These are phyloP conservation scores for Celoporthe dispersa DNA, from an alignment of 2,329 filamentous ascomycete genomes.

Conservation along the genomic window DNA sequence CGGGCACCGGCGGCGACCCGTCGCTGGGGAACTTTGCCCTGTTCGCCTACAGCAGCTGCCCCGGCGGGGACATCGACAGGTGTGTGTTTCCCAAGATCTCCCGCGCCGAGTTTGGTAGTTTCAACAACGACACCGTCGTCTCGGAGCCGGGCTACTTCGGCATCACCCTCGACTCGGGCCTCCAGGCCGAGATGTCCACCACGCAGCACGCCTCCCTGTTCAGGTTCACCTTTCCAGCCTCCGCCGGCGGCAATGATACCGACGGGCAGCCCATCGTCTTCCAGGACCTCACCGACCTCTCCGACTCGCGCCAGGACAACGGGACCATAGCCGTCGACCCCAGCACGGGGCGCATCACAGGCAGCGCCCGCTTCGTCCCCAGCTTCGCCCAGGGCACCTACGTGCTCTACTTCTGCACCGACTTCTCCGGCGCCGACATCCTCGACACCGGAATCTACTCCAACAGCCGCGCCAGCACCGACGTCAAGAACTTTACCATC, in stretches of 20 bases:
- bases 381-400: conserved; percentile 69
- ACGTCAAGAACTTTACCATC: conserved; percentile 52
- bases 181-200: conserved; percentile 69
- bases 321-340: conserved; percentile 59
- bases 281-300: conserved; percentile 68
- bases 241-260: conserved; percentile 39
- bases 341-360: conserved; percentile 63
- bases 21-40: conserved; percentile 76
- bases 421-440: conserved; percentile 64
- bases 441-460: conserved; percentile 65
- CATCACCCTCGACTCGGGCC: conserved; percentile 60
- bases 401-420: conserved; percentile 67
- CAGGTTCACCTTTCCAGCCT: conserved; percentile 63
- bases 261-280: conserved; percentile 59
- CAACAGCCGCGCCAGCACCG: conserved; percentile 57
- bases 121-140: conserved; percentile 54
- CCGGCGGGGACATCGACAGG: conserved; percentile 62
- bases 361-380: conserved; percentile 64
- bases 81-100: conserved; percentile 62
- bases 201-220: conserved; percentile 70
- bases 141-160: conserved; percentile 69
- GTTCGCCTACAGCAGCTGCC: conserved; percentile 68
- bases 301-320: conserved; percentile 62
- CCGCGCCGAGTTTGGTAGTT: conserved; percentile 46
- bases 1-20: conserved; percentile 60